Conservation (phyloP, 1,284 basidiomycete genomes). For the Microbotryum silenes-acaulis region DNA sequence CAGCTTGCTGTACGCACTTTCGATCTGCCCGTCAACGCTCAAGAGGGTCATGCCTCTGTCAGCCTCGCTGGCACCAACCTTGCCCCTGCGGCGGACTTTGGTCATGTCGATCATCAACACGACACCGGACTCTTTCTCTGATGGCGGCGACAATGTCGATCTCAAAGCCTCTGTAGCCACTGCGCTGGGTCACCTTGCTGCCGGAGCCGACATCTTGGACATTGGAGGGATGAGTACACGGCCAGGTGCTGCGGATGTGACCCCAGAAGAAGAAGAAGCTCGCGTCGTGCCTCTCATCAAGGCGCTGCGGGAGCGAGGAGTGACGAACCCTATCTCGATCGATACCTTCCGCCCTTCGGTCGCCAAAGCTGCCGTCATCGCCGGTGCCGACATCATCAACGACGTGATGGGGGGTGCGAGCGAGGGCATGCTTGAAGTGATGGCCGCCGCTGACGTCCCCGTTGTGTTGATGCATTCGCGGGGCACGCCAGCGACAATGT, state of each 20-base stretch:
- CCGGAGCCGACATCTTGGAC: slow-evolving; percentile 73
- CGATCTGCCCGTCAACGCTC: slow-evolving; percentile 30
- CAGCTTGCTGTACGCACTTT: slow-evolving; percentile 43
- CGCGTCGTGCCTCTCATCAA: slow-evolving; percentile 62
- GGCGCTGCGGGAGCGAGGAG: slow-evolving; percentile 41
- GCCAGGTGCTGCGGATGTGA: slow-evolving; percentile 63
- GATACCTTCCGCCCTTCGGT: slow-evolving; percentile 88
- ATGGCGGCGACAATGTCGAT: slow-evolving; percentile 60
- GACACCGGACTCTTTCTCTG: slow-evolving; percentile 96
- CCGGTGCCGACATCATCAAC: slow-evolving; percentile 89
- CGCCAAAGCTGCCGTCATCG: slow-evolving; percentile 64
- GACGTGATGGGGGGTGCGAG: slow-evolving; percentile 81
- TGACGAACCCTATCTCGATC: slow-evolving; percentile 62
- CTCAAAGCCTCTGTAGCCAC: slow-evolving; percentile 37
- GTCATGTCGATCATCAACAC: slow-evolving; percentile 92
- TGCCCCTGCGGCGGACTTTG: slow-evolving; percentile 46
- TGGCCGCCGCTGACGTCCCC: slow-evolving; percentile 52
- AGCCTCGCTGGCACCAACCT: slow-evolving; percentile 35
- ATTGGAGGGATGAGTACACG: slow-evolving; percentile 91
- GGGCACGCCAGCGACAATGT: slow-evolving; percentile 56
- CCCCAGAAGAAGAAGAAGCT: slow-evolving; percentile 57
- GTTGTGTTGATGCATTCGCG: slow-evolving; percentile 92
- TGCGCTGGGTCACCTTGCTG: slow-evolving; percentile 40
- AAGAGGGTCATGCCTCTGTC: slow-evolving; percentile 49
- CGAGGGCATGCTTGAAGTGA: slow-evolving; percentile 57